Conservation (phyloP, 768 basidiomycete species). For the Tulasnella calospora region DNA sequence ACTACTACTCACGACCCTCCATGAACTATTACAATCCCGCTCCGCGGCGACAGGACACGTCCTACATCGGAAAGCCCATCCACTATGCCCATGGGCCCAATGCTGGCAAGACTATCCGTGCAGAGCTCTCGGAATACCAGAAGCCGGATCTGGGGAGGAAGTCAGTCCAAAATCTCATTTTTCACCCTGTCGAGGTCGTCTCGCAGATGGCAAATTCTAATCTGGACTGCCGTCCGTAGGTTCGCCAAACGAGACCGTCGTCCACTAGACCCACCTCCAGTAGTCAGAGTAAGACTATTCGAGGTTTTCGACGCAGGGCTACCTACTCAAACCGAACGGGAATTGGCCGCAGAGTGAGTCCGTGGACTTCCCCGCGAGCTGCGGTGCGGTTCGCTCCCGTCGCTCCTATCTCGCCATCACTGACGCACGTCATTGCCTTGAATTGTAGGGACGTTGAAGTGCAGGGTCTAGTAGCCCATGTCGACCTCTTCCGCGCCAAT, state of each 20-base stretch:
- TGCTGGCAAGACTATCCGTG: slow-evolving; percentile 52
- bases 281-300: slow-evolving; percentile 51
- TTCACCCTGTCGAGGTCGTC: slow-evolving; percentile 27
- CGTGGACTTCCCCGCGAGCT: neutral
- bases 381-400: neutral
- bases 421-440: slow-evolving; percentile 19
- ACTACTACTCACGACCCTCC: neutral
- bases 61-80: slow-evolving; percentile 47
- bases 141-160: slow-evolving; percentile 66
- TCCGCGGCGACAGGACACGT: slow-evolving; percentile 25
- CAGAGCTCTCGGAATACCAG: slow-evolving; percentile 40
- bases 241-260: slow-evolving; percentile 52
- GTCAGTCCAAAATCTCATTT: slow-evolving; percentile 37
- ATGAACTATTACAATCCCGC: slow-evolving; percentile 24
- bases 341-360: slow-evolving; percentile 33
- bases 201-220: slow-evolving; percentile 15
- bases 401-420: slow-evolving; percentile 20
- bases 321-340: slow-evolving; percentile 41
- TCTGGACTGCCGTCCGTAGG: slow-evolving; percentile 8
- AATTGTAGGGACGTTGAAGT: slow-evolving; percentile 52
- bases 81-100: slow-evolving; percentile 58
- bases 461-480: slow-evolving; percentile 69
- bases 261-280: slow-evolving; percentile 64
- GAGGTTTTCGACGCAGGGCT: slow-evolving; percentile 45
- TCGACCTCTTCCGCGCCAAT: slow-evolving; percentile 64